phyloP scores from a whole-genome alignment of 768 basidiomycete genomes.

The Grammothele lineata region DNA sequence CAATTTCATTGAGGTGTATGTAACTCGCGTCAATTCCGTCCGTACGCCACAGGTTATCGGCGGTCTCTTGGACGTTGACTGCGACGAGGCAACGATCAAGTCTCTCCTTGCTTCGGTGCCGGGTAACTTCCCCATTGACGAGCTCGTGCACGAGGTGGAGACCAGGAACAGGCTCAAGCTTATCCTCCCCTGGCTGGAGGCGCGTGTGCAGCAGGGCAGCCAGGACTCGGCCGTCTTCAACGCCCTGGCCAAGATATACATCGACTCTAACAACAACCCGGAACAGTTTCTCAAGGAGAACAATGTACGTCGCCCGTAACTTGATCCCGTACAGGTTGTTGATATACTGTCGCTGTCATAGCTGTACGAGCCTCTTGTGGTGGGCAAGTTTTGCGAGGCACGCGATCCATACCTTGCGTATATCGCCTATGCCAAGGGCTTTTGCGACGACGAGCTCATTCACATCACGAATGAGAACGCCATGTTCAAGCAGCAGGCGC shows the following conservation, averaged over 20 bases:
- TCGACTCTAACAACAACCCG: slow-evolving; percentile 98
- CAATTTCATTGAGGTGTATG: slow-evolving; percentile 99
- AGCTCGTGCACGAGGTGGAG: slow-evolving; percentile 96
- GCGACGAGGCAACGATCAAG: slow-evolving; percentile 95
- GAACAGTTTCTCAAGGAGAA: slow-evolving; percentile 98
- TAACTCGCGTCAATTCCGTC: slow-evolving; percentile 95
- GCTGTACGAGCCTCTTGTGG: slow-evolving; percentile 94
- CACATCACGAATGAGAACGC: slow-evolving; percentile 97
- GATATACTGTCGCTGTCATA: slow-evolving; percentile 28
- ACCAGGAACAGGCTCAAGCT: slow-evolving; percentile 93
- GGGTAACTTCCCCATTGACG: slow-evolving; percentile 96
- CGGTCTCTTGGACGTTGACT: slow-evolving; percentile 95
- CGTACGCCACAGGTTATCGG: slow-evolving; percentile 97
- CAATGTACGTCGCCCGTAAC: slow-evolving; percentile 49
- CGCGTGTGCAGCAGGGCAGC: slow-evolving; percentile 87
- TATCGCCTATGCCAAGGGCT: slow-evolving; percentile 98
- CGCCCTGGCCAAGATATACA: slow-evolving; percentile 96
- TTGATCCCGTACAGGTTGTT: neutral
- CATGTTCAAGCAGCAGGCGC: slow-evolving; percentile 99
- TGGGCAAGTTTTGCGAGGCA: slow-evolving; percentile 99
- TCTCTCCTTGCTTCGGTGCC: slow-evolving; percentile 89
- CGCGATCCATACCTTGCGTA: slow-evolving; percentile 98
- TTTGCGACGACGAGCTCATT: slow-evolving; percentile 98
- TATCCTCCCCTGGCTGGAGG: slow-evolving; percentile 96
- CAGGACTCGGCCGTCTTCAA: slow-evolving; percentile 95